phyloP scores from a whole-genome alignment of 2,329 filamentous ascomycete genomes.

The Macrophomina pseudophaseolina region DNA sequence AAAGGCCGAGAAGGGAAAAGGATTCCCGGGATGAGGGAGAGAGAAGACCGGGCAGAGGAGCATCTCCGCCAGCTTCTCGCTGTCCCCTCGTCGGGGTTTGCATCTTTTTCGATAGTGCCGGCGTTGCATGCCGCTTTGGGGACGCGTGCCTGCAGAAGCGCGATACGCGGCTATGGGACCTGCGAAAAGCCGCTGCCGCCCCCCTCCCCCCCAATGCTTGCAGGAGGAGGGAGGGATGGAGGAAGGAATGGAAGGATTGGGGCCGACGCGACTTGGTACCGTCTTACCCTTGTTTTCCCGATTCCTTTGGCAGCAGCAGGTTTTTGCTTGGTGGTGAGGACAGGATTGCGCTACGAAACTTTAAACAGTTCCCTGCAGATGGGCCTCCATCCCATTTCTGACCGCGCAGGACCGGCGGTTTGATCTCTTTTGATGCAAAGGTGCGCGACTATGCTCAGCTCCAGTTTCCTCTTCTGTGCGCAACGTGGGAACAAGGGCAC shows the following conservation, averaged over 20 bases:
- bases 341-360: too few relatives aligned
- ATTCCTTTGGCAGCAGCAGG: background rate
- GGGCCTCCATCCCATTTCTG: too few relatives aligned
- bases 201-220: background rate
- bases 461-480: too few relatives aligned
- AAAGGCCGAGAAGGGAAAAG: background rate
- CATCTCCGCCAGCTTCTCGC: background rate
- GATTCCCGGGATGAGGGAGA: background rate
- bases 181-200: background rate
- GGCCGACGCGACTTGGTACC: too few relatives aligned
- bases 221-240: background rate
- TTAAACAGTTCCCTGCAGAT: too few relatives aligned
- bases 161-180: background rate
- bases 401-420: too few relatives aligned
- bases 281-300: too few relatives aligned
- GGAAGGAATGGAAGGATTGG: too few relatives aligned
- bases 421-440: too few relatives aligned
- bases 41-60: background rate
- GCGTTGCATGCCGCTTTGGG: background rate
- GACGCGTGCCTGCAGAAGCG: slow-evolving; percentile 10
- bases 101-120: slow-evolving; percentile 8
- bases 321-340: background rate
- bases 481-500: too few relatives aligned
- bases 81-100: background rate
- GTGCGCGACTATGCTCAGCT: too few relatives aligned